These are phyloP conservation scores for Polymyxa betae DNA, from an alignment of 208 protist species.

Conservation along the genomic window DNA sequence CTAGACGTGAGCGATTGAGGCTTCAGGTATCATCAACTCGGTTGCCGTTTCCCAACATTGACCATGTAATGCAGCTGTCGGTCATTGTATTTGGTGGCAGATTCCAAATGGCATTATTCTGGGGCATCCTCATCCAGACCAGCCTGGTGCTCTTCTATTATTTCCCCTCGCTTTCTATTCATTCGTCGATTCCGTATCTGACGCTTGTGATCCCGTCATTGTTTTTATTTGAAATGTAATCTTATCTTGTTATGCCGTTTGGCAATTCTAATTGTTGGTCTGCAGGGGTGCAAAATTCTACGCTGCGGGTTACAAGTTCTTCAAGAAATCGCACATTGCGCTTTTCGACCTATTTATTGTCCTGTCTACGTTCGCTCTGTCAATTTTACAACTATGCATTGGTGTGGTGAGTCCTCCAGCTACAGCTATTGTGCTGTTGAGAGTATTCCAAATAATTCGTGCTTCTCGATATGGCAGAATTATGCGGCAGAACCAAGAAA, in stretches of 20 bases:
- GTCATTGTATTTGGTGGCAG: constrained; percentile 3
- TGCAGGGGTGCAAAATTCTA: constrained; percentile 34
- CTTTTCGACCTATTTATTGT: constrained; percentile 9
- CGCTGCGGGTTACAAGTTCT: constrained; percentile 33
- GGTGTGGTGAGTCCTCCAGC: neutral
- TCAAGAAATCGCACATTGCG: neutral
- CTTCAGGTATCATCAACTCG: no score
- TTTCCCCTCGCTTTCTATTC: neutral
- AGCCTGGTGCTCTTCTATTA: neutral
- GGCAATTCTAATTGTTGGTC: neutral
- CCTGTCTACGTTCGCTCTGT: neutral
- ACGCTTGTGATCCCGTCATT: constrained; percentile 4
- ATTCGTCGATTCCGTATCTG: neutral
- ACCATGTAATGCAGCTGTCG: neutral
- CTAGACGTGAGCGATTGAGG: neutral
- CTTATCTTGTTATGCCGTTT: neutral
- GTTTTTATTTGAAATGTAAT: constrained; percentile 24
- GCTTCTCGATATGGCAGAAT: constrained; percentile 15
- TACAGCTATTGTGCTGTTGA: neutral
- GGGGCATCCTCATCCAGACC: neutral
- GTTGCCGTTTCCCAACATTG: no score
- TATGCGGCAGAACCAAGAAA: constrained; percentile 28
- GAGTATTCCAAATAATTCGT: neutral
- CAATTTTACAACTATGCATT: constrained; percentile 33
- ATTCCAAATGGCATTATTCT: neutral